Evolutionary conservation across 1,284 basidiomycete species (phyloP), one percentile per base, ranked within the genome.

Genomic region (Ustilago trichophora): DNA sequence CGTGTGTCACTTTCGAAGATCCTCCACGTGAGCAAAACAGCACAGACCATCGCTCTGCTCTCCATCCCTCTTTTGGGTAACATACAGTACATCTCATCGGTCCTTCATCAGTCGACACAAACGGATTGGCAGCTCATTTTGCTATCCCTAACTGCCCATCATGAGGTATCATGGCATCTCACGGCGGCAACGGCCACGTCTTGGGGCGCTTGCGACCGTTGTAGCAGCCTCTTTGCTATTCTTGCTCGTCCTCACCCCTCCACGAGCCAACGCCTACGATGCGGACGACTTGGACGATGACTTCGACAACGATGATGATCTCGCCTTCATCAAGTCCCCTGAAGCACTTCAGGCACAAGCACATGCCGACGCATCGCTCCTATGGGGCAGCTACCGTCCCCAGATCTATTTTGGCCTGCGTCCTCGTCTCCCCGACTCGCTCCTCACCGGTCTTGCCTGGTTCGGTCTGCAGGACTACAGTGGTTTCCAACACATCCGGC

Each of bases 361-460:
- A 13, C 45, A 53, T 11, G 60, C 62, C 11, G 62, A 70, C 18
- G 34, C 75, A 18, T 87, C 89, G 8, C 82, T 92, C n/a, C 82
- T 92, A 71, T 96, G 93, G 93, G 92, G 92, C 3, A 85, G 90
- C 0, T 96, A 94, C 80, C 85, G 93, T 33, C 92, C 93, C 1
- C 91, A 92, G 76, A 85, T 96, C 25, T 97, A 96, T 84, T 95
- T 97, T 82, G 93, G 93, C 25, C 83, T 97, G 47, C 85, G 91
- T 38, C 91, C 93, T 18, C 87, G 89, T 37, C 83, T 91, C 57
- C 91, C 93, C 1, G 87, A 92, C 72, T 92, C 91, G 12, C 85
- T 96, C 24, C 87, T 94, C 88, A 91, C 90, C 3, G 94, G 93
- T 31, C 86, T 97, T 34, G 87, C 94, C 82, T 97, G 93, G 93